phyloP scores from a whole-genome alignment of 768 basidiomycete species.

The Suillus plorans region DNA sequence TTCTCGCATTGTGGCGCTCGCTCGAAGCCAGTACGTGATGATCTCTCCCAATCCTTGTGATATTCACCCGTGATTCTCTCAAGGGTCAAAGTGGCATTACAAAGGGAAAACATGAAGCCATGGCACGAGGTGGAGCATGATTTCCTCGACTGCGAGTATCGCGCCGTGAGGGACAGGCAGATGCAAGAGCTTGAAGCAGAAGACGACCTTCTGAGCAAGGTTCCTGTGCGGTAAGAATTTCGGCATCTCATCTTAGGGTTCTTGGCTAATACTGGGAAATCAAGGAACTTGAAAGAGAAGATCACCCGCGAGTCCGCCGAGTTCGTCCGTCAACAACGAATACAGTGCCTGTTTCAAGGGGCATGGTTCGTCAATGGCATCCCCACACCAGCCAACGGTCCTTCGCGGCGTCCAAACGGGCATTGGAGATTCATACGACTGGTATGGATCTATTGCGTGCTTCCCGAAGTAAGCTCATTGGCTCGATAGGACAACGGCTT shows the following conservation, averaged over 20 bases:
- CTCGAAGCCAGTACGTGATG: slow-evolving; percentile 76
- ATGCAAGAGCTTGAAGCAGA: slow-evolving; percentile 89
- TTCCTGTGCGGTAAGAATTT: slow-evolving; percentile 71
- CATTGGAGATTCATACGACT: slow-evolving; percentile 89
- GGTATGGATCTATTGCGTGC: slow-evolving; percentile 38
- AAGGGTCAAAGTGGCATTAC: slow-evolving; percentile 77
- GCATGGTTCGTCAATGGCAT: slow-evolving; percentile 90
- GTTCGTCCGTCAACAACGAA: slow-evolving; percentile 85
- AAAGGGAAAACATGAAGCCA: slow-evolving; percentile 66
- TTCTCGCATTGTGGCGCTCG: slow-evolving; percentile 71
- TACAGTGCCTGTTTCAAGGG: slow-evolving; percentile 84
- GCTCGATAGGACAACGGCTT: slow-evolving; percentile 65
- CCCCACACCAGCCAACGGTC: slow-evolving; percentile 43
- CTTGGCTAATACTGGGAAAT: slow-evolving; percentile 9
- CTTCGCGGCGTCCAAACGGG: slow-evolving; percentile 53
- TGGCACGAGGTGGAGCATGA: slow-evolving; percentile 87
- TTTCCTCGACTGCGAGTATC: slow-evolving; percentile 81
- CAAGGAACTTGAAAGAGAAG: slow-evolving; percentile 81
- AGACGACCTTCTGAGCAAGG: slow-evolving; percentile 83
- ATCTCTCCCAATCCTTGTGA: slow-evolving; percentile 7
- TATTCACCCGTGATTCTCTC: not conserved
- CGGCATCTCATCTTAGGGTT: not conserved
- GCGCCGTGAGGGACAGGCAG: slow-evolving; percentile 81
- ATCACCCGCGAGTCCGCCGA: slow-evolving; percentile 89
- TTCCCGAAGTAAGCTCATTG: slow-evolving; percentile 5